Conservation (phyloP, 768 basidiomycete species). For the Hydnum rufescens region DNA sequence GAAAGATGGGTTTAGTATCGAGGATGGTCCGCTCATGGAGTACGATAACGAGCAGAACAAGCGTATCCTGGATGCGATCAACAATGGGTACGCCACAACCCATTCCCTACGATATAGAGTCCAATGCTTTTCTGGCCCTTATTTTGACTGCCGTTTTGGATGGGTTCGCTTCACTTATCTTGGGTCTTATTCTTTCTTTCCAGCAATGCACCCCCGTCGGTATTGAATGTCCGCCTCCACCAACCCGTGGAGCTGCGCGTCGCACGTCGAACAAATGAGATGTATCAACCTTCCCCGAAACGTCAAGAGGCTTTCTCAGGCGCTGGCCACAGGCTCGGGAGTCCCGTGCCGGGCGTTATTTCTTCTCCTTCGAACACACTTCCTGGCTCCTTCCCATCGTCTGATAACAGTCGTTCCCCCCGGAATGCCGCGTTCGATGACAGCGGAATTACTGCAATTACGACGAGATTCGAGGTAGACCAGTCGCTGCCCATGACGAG, state of each 20-base stretch:
- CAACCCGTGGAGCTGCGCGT: constrained; percentile 78
- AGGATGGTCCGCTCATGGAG: constrained; percentile 66
- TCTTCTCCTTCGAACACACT: constrained; percentile 15
- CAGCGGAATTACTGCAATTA: constrained; percentile 14
- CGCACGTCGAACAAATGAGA: constrained; percentile 43
- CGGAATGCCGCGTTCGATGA: constrained; percentile 13
- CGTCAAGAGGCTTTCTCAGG: constrained; percentile 42
- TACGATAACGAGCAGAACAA: constrained; percentile 66
- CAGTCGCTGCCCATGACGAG: constrained; percentile 64
- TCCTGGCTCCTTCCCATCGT: constrained; percentile 40
- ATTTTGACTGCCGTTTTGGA: too few relatives aligned
- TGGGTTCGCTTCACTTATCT: not conserved
- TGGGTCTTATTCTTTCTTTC: not conserved
- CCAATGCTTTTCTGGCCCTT: not conserved
- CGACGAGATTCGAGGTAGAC: constrained; percentile 62
- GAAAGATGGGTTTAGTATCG: constrained; percentile 81
- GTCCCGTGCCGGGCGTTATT: constrained; percentile 34
- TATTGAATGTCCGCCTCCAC: constrained; percentile 51
- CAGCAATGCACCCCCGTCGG: constrained; percentile 58
- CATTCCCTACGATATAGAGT: too few relatives aligned
- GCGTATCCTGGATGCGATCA: constrained; percentile 51
- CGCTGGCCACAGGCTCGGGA: constrained; percentile 61
- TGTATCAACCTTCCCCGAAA: constrained; percentile 41
- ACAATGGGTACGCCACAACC: constrained; percentile 40
- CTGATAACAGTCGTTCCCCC: not conserved